Evolutionary conservation across 2,329 filamentous ascomycete species (phyloP), one percentile per base, ranked within the genome.

Genomic region (Neonectria coccinea): DNA sequence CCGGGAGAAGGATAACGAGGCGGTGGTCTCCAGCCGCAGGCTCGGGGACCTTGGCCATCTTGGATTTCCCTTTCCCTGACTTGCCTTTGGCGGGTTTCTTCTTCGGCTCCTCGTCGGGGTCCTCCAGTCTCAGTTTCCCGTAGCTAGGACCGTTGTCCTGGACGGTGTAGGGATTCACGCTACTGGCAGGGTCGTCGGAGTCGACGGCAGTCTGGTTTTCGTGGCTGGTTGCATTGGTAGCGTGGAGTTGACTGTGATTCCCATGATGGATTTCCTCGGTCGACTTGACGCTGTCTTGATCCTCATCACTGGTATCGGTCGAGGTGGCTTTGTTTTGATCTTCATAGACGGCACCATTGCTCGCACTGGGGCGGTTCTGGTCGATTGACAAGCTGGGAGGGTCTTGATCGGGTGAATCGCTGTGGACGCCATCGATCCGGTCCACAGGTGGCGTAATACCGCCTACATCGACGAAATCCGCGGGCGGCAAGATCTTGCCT

Each of bases 1-100:
- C 63, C 0, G 71, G 70, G 1, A 73, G 59, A 12, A 73, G 48
- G 7, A 70, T 61, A 0, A 64, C 60, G 0, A 73, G 14, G 7
- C 67, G 71, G 4, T 64, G 71, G 2, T 69, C 45, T 5, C 36
- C 57, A 16, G 60, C 31, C 3, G n/a, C 69, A 3, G 51, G 50
- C n/a, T 53, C 42, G 1, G 41, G 42, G n/a, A 51, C 48, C 3
- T 41, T 33, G 29, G 48, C n/a, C 29, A 22, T 51, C 36, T 39
- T n/a, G 36, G 36, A n/a, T n/a, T 39, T 39, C 36, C 5, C 31
- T 33, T 33, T 33, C 10, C 10, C 31, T 33, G 31, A 11, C 6
- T 39, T 39, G 33, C 33, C 14, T 14, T 39, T 16, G 4, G 33
- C 3, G 36, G 14, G 14, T 39, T 39, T 16, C 14, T 39, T 12